Evolutionary conservation across 2,329 filamentous ascomycete genomes (phyloP), one percentile per base, ranked within the genome.

Genomic region (Ophiostoma himal-ulmi): DNA sequence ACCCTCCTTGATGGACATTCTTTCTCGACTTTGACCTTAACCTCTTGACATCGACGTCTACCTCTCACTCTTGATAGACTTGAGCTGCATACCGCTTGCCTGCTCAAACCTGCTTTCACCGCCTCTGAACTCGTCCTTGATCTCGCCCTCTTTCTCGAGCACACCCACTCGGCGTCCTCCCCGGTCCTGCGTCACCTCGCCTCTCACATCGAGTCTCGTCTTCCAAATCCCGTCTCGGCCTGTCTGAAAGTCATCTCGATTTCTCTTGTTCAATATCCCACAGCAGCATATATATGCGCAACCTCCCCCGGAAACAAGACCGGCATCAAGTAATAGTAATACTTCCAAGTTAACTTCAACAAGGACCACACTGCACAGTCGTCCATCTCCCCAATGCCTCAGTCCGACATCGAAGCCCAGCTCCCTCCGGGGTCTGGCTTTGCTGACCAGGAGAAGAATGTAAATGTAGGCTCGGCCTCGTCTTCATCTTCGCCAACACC

Each of bases 351-450:
- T 30, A 36, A 26, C 26, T 34, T 26, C 26, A 62, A 13, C 26
- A 62, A 65, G 17, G 17, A 39, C 5, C 37, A 17, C 1, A 34
- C 34, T 20, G 52, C 26, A 62, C 57, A 62, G 26, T 17, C 57
- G 22, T 30, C 22, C 8, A n/a, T 30, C 57, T 34, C 34, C 11
- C 57, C n/a, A 13, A n/a, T 39, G 62, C 36, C 48, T 5, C 67
- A 69, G 20, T 37, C 26, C 67, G 69, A 66, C 39, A 48, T 72
- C 37, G 62, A 67, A 14, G 68, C 65, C 60, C 60, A 64, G 60
- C 17, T 5, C 60, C 4, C 60, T 1, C 60, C 30, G 60, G 11
- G 34, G 26, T n/a, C 60, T 17, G 30, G 34, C 30, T 37, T 34
- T n/a, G 60, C 60, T 22, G 60, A 7, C 17, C 30, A 37, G 5